These are phyloP conservation scores for Cladosporium oxysporum DNA, from an alignment of 2,329 filamentous ascomycete genomes.

Conservation along the genomic window DNA sequence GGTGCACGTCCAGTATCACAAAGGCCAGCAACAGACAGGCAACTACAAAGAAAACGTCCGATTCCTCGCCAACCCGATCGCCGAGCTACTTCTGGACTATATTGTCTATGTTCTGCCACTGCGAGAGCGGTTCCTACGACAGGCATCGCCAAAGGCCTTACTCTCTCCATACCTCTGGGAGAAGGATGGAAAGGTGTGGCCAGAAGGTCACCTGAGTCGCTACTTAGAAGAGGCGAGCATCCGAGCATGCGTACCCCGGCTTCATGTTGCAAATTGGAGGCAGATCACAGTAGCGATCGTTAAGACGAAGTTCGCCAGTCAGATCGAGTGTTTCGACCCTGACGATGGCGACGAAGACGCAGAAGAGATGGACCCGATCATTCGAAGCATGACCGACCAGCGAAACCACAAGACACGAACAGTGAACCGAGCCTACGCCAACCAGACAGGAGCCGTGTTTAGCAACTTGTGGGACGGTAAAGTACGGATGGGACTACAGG, in stretches of 20 bases:
- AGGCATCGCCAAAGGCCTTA: constrained; percentile 12
- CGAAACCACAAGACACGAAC: constrained; percentile 23
- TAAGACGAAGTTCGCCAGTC: constrained; percentile 23
- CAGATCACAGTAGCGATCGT: constrained; percentile 23
- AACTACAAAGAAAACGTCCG: constrained; percentile 23
- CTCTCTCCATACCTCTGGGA: constrained; percentile 23
- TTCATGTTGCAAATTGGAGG: too few relatives aligned
- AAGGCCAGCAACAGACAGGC: constrained; percentile 22
- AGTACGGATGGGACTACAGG: constrained; percentile 17
- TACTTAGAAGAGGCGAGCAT: too few relatives aligned
- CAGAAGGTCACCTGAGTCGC: constrained; percentile 17
- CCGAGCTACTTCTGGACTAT: constrained; percentile 23
- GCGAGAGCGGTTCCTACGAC: constrained; percentile 22
- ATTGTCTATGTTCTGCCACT: constrained; percentile 23
- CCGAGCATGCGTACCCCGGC: too few relatives aligned
- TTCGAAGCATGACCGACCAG: constrained; percentile 20
- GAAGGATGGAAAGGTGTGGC: constrained; percentile 22
- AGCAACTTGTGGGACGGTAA: constrained; percentile 23
- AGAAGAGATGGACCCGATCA: background rate
- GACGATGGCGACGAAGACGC: constrained; percentile 14
- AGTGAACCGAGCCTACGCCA: constrained; percentile 22
- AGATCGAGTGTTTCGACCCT: constrained; percentile 18
- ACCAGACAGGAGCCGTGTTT: constrained; percentile 20
- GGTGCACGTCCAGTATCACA: too few relatives aligned
- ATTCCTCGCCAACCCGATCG: constrained; percentile 21